phyloP scores from a whole-genome alignment of 2,329 filamentous ascomycete genomes.

The Neopestalotiopsis sp. region DNA sequence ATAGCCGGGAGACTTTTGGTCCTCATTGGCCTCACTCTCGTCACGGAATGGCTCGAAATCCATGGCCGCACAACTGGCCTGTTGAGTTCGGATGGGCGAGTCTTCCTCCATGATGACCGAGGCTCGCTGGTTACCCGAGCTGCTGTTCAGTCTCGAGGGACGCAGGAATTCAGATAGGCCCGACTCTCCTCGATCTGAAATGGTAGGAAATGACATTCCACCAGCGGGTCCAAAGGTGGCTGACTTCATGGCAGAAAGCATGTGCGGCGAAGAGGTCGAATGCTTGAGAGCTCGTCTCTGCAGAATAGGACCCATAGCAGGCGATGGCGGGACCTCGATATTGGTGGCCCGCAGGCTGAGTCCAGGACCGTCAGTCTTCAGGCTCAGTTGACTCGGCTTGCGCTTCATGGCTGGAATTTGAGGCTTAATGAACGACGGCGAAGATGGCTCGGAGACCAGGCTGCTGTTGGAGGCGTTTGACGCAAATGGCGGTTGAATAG shows the following conservation, averaged over 20 bases:
- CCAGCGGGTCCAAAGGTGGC: constrained; percentile 65
- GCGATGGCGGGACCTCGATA: constrained; percentile 61
- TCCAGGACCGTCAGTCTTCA: constrained; percentile 71
- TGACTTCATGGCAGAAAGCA: constrained; percentile 64
- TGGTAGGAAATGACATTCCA: constrained; percentile 69
- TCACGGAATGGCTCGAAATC: constrained; percentile 65
- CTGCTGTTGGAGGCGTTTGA: constrained; percentile 52
- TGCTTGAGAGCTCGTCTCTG: constrained; percentile 70
- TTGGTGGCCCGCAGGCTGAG: constrained; percentile 48
- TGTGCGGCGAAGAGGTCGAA: constrained; percentile 71
- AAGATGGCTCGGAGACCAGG: constrained; percentile 69
- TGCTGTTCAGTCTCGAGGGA: constrained; percentile 50
- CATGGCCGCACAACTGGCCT: constrained; percentile 64
- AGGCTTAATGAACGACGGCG: constrained; percentile 82
- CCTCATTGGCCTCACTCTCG: constrained; percentile 75
- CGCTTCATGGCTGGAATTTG: constrained; percentile 73
- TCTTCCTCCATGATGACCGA: constrained; percentile 59
- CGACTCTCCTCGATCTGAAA: constrained; percentile 64
- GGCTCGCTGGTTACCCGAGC: constrained; percentile 37
- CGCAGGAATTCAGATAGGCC: constrained; percentile 65
- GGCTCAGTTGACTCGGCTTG: constrained; percentile 78
- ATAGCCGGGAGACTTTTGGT: constrained; percentile 82
- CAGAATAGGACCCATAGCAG: constrained; percentile 62
- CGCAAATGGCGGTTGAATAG: constrained; percentile 70
- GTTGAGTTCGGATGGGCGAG: constrained; percentile 64